Base-by-base conservation (phyloP, 371 early-diverging fungal genomes). In the Mortierella sp. region DNA sequence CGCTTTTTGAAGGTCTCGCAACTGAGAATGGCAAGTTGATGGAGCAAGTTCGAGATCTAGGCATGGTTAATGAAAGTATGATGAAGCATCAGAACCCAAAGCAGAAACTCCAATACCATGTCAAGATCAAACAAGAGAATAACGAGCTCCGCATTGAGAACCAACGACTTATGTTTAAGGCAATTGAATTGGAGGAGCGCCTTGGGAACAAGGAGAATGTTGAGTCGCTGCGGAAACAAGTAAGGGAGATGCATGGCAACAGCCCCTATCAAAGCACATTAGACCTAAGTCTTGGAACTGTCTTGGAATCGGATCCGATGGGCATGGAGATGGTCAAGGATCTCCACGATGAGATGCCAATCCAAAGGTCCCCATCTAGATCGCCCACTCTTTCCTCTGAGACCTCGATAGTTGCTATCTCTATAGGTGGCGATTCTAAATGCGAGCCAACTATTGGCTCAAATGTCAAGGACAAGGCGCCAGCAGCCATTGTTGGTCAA, bases 121-220 rank as follows among this genome's bases (percentile, higher is more conserved):
- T 85, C 60, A 81, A 85, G 83, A 85, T 85, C 61, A 85, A 85
- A 61, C 83, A 85, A 63, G 86, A 85, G 60, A 85, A 85, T 65
- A 85, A 85, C 35, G 81, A 81, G 28, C 82, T 85, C 45, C 72
- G 83, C 57, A 76, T 76, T 19, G 81, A 80, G 75, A 80, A 80
- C 57, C 81, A 80, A 54, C 71, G 81, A 1, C 66, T 80, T 22
- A 80, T 80, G 81, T 80, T 75, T 65, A 66, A 59, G 40, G 72
- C 81, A 58, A 80, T 80, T 32, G 81, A 80, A 43, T 31, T 80
- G 56, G 81, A 80, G 32, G 81, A 80, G 56, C 62, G 61, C 31
- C 68, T 80, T 22, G 81, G 81, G 35, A 80, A 80, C 63, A 71
- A 75, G 75, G 81, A 74, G 23, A 80, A 80, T 23, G 81, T 75